Evolutionary conservation across 2,329 filamentous ascomycete genomes (phyloP).

Genomic region (Coleophoma crateriformis): DNA sequence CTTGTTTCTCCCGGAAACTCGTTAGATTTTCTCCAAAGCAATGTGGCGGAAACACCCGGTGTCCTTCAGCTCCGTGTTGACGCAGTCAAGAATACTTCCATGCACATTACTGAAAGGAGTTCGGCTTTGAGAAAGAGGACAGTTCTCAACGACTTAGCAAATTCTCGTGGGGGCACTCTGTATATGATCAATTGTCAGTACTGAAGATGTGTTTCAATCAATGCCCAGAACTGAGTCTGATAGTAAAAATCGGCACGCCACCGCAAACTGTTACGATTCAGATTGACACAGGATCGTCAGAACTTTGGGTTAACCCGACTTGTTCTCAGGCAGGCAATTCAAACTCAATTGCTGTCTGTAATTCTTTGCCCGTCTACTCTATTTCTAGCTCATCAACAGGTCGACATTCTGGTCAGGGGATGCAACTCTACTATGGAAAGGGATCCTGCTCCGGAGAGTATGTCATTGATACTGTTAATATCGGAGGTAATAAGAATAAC

Average conservation of each 20-base stretch:
- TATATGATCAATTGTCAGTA: background rate
- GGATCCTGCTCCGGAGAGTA: conserved; percentile 6
- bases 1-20: background rate
- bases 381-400: conserved; percentile 2
- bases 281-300: conserved; percentile 35
- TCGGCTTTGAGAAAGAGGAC: background rate
- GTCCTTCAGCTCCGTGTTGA: background rate
- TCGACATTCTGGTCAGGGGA: background rate
- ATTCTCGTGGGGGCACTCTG: background rate
- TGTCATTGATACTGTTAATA: conserved; percentile 4
- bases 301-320: conserved; percentile 37
- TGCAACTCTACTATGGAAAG: conserved; percentile 5
- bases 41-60: background rate
- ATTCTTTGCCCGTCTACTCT: conserved; percentile 1
- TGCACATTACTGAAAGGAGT: too few species aligned
- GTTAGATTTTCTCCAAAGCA: background rate
- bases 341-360: background rate
- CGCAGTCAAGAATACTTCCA: too few species aligned
- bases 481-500: conserved; percentile 3
- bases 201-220: background rate
- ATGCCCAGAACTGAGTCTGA: conserved; percentile 9
- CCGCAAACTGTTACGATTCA: conserved; percentile 32
- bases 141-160: background rate
- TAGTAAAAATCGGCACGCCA: conserved; percentile 34
- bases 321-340: conserved; percentile 23